Conservation (phyloP, 352 stramenopile genomes). For the Phytophthora constricta region DNA sequence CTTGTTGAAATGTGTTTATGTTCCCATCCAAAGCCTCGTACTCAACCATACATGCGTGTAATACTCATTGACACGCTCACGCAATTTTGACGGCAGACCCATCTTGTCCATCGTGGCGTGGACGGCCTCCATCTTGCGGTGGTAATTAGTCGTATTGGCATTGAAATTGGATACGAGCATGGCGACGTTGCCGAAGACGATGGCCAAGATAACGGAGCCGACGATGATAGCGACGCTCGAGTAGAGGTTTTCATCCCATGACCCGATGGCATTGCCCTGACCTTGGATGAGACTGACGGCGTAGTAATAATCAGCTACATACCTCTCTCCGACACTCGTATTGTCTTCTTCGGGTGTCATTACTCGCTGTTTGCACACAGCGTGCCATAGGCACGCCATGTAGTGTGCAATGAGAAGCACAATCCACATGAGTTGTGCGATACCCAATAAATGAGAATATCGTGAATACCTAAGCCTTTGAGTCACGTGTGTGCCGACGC, state of each 20-base stretch:
- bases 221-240: slow-evolving; percentile 38
- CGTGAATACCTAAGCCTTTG: slow-evolving; percentile 34
- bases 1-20: slow-evolving; percentile 33
- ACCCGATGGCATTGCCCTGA: slow-evolving; percentile 34
- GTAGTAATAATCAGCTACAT: slow-evolving; percentile 40
- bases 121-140: slow-evolving; percentile 60
- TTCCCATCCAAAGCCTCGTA: slow-evolving; percentile 44
- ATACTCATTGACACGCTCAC: slow-evolving; percentile 40
- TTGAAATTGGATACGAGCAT: slow-evolving; percentile 59
- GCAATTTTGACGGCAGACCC: slow-evolving; percentile 33
- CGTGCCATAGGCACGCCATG: slow-evolving; percentile 46
- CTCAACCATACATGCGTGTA: slow-evolving; percentile 49
- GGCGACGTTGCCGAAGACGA: slow-evolving; percentile 60
- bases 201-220: slow-evolving; percentile 47
- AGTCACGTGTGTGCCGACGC: slow-evolving; percentile 33
- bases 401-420: slow-evolving; percentile 47
- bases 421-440: slow-evolving; percentile 31
- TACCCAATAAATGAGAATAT: slow-evolving; percentile 32
- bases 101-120: slow-evolving; percentile 53
- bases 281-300: slow-evolving; percentile 44
- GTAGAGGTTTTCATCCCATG: slow-evolving; percentile 33
- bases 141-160: slow-evolving; percentile 45
- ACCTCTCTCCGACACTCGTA: slow-evolving; percentile 3
- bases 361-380: slow-evolving; percentile 2
- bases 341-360: not conserved